Conservation (phyloP, 495 filamentous ascomycete species). For the Aspergillus sparsus region DNA sequence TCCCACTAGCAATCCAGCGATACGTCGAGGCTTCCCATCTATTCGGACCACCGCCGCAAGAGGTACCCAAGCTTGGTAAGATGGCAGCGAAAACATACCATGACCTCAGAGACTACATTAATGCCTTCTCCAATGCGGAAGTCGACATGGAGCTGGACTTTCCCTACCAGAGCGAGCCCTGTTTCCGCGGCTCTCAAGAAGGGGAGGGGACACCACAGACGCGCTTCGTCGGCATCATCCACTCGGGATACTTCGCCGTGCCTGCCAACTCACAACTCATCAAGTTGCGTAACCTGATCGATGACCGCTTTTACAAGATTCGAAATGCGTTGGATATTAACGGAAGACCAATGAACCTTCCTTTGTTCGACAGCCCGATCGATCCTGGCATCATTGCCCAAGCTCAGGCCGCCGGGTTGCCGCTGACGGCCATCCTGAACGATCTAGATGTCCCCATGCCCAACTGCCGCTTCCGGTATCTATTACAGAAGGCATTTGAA, state of each 20-base stretch:
- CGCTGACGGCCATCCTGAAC: too few relatives aligned
- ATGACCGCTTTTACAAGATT: slow-evolving; percentile 40
- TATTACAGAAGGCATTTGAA: slow-evolving; percentile 35
- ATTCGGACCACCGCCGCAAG: slow-evolving; percentile 24
- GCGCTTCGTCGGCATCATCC: not conserved
- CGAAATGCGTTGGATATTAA: slow-evolving; percentile 36
- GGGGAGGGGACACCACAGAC: not conserved
- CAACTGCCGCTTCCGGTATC: slow-evolving; percentile 34
- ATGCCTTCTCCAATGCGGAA: slow-evolving; percentile 22
- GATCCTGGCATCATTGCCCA: slow-evolving; percentile 18
- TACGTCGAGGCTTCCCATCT: slow-evolving; percentile 39
- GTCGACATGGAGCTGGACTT: slow-evolving; percentile 26
- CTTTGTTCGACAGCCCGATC: slow-evolving; percentile 34
- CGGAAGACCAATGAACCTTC: slow-evolving; percentile 22
- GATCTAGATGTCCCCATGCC: slow-evolving; percentile 32
- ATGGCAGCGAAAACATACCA: not conserved
- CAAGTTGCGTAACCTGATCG: slow-evolving; percentile 23
- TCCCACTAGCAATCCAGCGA: slow-evolving; percentile 37
- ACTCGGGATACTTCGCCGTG: slow-evolving; percentile 32
- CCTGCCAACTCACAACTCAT: slow-evolving; percentile 27
- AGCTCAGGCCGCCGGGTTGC: slow-evolving; percentile 23
- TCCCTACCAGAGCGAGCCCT: slow-evolving; percentile 23
- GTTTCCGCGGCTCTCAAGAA: not conserved
- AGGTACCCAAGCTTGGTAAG: slow-evolving; percentile 22
- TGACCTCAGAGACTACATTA: not conserved